phyloP scores from a whole-genome alignment of 176 grass and related monocot species.

The Phoenix roebelenii region DNA sequence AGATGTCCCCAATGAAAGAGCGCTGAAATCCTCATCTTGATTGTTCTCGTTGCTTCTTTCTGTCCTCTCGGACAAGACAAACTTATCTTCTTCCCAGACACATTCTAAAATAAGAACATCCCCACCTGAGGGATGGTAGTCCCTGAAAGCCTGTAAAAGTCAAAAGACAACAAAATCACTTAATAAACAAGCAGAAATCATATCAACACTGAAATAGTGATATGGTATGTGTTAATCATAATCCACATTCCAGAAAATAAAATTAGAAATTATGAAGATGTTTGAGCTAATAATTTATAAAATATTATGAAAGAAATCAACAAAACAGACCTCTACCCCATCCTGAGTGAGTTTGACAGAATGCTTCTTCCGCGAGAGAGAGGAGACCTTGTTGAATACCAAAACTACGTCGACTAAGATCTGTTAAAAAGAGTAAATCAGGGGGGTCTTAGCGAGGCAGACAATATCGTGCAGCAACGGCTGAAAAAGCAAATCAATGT shows the following conservation, averaged over 20 bases:
- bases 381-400: constrained; percentile 65
- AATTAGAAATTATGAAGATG: no score
- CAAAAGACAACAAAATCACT: background rate
- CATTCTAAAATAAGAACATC: constrained; percentile 35
- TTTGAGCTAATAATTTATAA: no score
- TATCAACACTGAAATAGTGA: no score
- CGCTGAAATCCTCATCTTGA: constrained; percentile 22
- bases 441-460: background rate
- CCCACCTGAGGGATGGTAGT: constrained; percentile 38
- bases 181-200: no score
- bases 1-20: constrained; percentile 9
- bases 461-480: no score
- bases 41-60: constrained; percentile 24
- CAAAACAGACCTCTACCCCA: constrained; percentile 53
- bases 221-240: no score
- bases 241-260: no score
- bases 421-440: constrained; percentile 23
- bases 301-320: background rate
- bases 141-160: constrained; percentile 47
- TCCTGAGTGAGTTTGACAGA: constrained; percentile 59
- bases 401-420: constrained; percentile 70
- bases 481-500: no score
- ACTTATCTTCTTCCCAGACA: constrained; percentile 65
- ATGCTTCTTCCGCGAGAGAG: constrained; percentile 65
- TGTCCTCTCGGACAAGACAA: constrained; percentile 38